Base-by-base conservation (phyloP, 176 grass and related monocot species). In the Triticum timopheevii region DNA sequence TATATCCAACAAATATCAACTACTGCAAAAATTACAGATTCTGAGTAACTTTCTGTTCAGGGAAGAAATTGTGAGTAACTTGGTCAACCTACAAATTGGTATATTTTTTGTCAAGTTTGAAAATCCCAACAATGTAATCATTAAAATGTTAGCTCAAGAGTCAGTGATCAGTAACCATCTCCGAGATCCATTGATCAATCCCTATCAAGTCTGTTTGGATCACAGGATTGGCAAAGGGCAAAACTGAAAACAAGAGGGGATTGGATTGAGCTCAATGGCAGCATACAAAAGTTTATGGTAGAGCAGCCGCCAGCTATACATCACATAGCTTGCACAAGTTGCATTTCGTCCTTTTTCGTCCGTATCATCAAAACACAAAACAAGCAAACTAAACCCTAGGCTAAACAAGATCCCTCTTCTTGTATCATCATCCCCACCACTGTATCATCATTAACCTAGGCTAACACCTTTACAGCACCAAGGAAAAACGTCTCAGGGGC, bases 391-490 rank as follows among this genome's bases (percentile, higher is more conserved):
- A 91, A 91, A 91, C 19, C 63, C 86, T 91, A 88, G 38, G 73
- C 24, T 77, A 86, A 85, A 78, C 63, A 91, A 88, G 72, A 82
- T 71, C 69, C 77, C 44, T 19, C 77, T 23, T 71, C 86, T 88
- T 88, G 86, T 88, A 82, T 88, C 69, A 79, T 1, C 52, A 20
- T 58, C 56, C 56, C 56, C 16, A 17, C 71, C 73, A 76, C 47
- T 76, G 73, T 76, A 76, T 76, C 73, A 76, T 22, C 27, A 76
- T 85, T 88, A 85, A 85, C 78, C 90, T 91, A 91, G 31, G 86
- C 90, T 91, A 91, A 68, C 70, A 86, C 63, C 90, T 91, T 88
- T 88, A 91, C 90, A 91, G 78, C 72, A 65, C 82, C 78, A 64
- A 77, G 61, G 82, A 68, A 82, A 17, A 85, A 64, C 78, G 66